These are phyloP conservation scores for Mucor sp. DNA, from an alignment of 371 early-diverging fungal genomes.

Conservation along the genomic window DNA sequence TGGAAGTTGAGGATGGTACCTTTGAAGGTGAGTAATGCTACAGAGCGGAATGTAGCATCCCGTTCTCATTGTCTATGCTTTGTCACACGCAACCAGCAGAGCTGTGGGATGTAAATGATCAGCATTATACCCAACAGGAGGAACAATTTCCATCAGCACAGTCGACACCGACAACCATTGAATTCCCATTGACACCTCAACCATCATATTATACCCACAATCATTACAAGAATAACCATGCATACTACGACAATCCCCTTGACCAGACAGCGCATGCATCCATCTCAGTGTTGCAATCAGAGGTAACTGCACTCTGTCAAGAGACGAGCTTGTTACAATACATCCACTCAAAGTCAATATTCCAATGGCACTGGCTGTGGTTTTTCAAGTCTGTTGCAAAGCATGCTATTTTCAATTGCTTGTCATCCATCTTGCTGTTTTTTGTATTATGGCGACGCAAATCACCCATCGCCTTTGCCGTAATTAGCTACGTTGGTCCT, in stretches of 20 bases:
- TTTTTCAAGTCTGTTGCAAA: slow-evolving; percentile 18
- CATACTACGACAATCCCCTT: neutral
- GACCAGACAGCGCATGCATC: neutral
- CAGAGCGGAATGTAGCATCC: too few species aligned
- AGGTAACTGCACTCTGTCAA: slow-evolving; percentile 17
- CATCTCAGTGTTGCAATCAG: slow-evolving; percentile 25
- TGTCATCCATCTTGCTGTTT: slow-evolving; percentile 30
- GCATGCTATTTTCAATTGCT: slow-evolving; percentile 32
- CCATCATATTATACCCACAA: neutral
- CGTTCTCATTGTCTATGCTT: neutral
- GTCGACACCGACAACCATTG: neutral
- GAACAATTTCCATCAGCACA: slow-evolving; percentile 5
- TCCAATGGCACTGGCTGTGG: slow-evolving; percentile 19
- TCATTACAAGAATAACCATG: neutral
- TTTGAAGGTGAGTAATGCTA: neutral
- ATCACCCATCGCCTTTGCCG: slow-evolving; percentile 43
- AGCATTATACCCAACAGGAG: slow-evolving; percentile 10
- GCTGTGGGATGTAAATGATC: slow-evolving; percentile 10
- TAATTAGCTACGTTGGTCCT: slow-evolving; percentile 31
- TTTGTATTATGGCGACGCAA: slow-evolving; percentile 30
- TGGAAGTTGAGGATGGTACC: neutral
- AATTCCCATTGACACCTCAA: slow-evolving; percentile 9
- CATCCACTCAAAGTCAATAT: slow-evolving; percentile 19
- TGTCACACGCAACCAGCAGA: neutral
- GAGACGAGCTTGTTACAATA: slow-evolving; percentile 32